phyloP scores from a whole-genome alignment of 257 asterid species.

The Handroanthus guayacan region DNA sequence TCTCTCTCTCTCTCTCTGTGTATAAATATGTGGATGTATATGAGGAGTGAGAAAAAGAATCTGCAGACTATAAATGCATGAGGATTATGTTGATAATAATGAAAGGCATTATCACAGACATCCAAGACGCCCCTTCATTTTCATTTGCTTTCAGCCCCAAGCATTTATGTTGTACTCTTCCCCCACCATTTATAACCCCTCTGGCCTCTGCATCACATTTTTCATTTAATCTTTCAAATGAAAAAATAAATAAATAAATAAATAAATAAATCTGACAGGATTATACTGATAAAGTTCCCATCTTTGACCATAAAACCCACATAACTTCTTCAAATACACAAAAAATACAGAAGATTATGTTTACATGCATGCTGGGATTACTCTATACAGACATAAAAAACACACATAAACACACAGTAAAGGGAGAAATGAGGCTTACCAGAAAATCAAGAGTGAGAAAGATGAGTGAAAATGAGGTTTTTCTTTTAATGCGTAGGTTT shows the following conservation, averaged over 20 bases:
- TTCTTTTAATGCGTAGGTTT: constrained; percentile 19
- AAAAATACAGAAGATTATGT: background rate
- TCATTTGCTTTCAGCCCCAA: constrained; percentile 38
- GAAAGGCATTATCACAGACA: constrained; percentile 45
- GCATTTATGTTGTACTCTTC: constrained; percentile 48
- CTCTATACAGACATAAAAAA: background rate
- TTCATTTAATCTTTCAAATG: background rate
- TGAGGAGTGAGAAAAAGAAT: constrained; percentile 34
- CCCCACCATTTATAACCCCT: constrained; percentile 20
- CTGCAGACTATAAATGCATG: constrained; percentile 53
- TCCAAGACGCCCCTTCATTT: constrained; percentile 34
- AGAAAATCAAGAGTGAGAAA: constrained; percentile 32
- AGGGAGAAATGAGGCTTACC: constrained; percentile 35
- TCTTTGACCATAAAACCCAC: constrained; percentile 33
- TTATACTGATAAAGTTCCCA: constrained; percentile 31
- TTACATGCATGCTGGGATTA: constrained; percentile 24
- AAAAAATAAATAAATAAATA: background rate
- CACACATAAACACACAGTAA: background rate
- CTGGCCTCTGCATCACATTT: constrained; percentile 37
- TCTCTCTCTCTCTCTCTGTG: background rate
- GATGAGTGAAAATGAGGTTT: constrained; percentile 31
- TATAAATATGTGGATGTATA: background rate
- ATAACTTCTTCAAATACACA: constrained; percentile 20
- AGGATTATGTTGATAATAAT: constrained; percentile 47
- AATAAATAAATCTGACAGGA: constrained; percentile 27